These are phyloP conservation scores for Podila epicladia DNA, from an alignment of 192 early-diverging fungal species.

Conservation along the genomic window DNA sequence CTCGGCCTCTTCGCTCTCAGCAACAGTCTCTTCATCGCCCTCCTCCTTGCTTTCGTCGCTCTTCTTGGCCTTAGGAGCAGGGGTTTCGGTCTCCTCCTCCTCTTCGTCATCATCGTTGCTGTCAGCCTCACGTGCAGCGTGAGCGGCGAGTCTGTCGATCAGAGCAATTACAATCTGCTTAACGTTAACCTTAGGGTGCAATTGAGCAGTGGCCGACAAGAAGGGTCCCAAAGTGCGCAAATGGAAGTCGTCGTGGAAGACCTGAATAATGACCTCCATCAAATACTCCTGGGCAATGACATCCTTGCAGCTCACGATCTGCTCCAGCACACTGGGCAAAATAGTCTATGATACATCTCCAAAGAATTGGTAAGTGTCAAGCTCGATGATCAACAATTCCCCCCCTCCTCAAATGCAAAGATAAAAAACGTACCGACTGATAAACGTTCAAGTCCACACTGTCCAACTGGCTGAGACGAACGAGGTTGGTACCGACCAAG, in stretches of 20 bases:
- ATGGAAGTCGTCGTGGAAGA: constrained; percentile 98
- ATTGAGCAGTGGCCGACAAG: constrained; percentile 88
- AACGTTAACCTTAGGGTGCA: constrained; percentile 94
- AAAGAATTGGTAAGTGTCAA: too few relatives aligned
- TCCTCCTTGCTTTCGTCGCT: constrained; percentile 22
- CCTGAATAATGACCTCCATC: constrained; percentile 99
- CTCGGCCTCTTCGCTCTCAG: constrained; percentile 23
- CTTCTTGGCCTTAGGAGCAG: constrained; percentile 21
- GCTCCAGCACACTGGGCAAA: constrained; percentile 91
- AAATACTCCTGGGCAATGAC: constrained; percentile 99
- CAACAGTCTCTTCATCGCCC: constrained; percentile 16
- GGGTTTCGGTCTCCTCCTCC: constrained; percentile 13
- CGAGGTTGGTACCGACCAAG: constrained; percentile 96
- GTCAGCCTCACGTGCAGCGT: constrained; percentile 85
- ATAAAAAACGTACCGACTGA: constrained; percentile 60
- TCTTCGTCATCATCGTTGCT: constrained; percentile 38
- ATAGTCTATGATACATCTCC: constrained; percentile 64
- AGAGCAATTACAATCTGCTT: constrained; percentile 97
- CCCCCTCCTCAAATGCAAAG: not conserved
- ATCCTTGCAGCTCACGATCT: constrained; percentile 97
- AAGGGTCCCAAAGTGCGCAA: constrained; percentile 89
- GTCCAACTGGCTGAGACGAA: constrained; percentile 93
- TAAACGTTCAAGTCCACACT: constrained; percentile 88
- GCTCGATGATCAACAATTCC: too few relatives aligned
- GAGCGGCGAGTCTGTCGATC: constrained; percentile 93